These are phyloP conservation scores for Rhizophagus sp. DNA, from an alignment of 192 early-diverging fungal genomes.

Conservation along the genomic window DNA sequence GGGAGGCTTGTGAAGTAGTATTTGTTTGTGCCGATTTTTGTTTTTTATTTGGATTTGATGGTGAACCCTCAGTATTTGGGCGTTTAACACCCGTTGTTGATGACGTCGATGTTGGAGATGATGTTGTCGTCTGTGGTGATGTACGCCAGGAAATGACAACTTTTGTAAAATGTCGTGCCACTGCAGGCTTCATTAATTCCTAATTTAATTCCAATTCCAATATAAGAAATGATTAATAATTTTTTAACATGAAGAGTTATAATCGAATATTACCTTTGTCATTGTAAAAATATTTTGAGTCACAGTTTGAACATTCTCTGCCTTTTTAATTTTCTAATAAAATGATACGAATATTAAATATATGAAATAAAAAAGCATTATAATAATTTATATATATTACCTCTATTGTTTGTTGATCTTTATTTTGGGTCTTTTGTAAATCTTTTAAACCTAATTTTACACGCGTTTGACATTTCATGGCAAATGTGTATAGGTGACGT, in stretches of 20 bases:
- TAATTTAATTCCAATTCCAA: background rate
- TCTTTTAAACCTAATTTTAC: constrained; percentile 21
- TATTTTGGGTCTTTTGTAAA: constrained; percentile 12
- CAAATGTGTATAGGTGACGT: background rate
- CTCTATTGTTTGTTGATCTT: constrained; percentile 20
- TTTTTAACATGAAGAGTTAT: background rate
- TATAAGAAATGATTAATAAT: background rate
- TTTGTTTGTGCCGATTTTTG: background rate
- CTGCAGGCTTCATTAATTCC: constrained; percentile 23
- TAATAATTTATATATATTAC: background rate
- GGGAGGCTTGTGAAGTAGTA: background rate
- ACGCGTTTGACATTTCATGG: background rate
- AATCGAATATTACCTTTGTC: constrained; percentile 19
- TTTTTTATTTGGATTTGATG: background rate
- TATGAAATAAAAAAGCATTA: background rate
- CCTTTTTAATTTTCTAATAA: constrained; percentile 24
- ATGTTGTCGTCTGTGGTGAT: background rate
- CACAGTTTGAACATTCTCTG: constrained; percentile 2
- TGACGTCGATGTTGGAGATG: background rate
- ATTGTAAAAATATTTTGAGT: constrained; percentile 20
- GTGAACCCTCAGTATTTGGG: background rate
- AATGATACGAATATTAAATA: background rate
- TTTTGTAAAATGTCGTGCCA: background rate
- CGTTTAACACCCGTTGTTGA: background rate
- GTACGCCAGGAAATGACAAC: constrained; percentile 11